Percentiles rank a stretch among this genome's conserved stretches.
These are phyloP conservation scores for Cladophialophora exuberans DNA, from an alignment of 2,329 filamentous ascomycete genomes.

Conservation along the genomic window DNA sequence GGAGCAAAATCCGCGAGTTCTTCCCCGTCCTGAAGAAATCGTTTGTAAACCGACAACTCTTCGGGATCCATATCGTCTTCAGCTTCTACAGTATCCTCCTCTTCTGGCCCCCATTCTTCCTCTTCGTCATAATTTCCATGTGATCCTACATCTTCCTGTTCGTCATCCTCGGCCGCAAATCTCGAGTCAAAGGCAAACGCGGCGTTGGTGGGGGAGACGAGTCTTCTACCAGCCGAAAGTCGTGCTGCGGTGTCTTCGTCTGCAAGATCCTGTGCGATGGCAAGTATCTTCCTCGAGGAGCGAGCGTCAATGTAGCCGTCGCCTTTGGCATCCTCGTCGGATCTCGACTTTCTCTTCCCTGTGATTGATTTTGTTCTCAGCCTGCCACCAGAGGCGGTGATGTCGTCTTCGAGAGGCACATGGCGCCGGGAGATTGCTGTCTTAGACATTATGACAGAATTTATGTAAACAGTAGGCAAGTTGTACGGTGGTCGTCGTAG, in stretches of 20 bases:
- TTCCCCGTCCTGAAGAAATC: slow-evolving; percentile 74
- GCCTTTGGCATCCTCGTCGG: slow-evolving; percentile 59
- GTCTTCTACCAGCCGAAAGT: slow-evolving; percentile 36
- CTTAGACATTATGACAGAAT: slow-evolving; percentile 25
- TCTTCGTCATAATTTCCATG: slow-evolving; percentile 69
- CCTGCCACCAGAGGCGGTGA: slow-evolving; percentile 67
- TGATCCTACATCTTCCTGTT: slow-evolving; percentile 46
- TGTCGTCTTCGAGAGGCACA: slow-evolving; percentile 88
- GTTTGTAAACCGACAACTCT: slow-evolving; percentile 88
- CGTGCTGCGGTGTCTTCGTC: slow-evolving; percentile 72
- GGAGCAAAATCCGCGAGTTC: slow-evolving; percentile 40
- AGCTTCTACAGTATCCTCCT: slow-evolving; percentile 62
- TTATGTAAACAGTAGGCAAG: background rate
- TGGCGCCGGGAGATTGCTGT: slow-evolving; percentile 62
- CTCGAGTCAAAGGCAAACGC: slow-evolving; percentile 82
- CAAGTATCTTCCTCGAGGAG: slow-evolving; percentile 83
- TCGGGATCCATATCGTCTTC: slow-evolving; percentile 79
- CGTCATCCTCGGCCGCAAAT: slow-evolving; percentile 60
- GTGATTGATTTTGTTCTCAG: slow-evolving; percentile 76
- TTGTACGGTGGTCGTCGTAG: background rate
- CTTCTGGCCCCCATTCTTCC: slow-evolving; percentile 64
- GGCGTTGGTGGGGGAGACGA: slow-evolving; percentile 52
- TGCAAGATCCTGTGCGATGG: slow-evolving; percentile 83
- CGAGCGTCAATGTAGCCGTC: slow-evolving; percentile 83
- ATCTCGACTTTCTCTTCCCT: slow-evolving; percentile 63